Base-by-base conservation (phyloP, 2,329 filamentous ascomycete species). In the Hymenoscyphus linearis region DNA sequence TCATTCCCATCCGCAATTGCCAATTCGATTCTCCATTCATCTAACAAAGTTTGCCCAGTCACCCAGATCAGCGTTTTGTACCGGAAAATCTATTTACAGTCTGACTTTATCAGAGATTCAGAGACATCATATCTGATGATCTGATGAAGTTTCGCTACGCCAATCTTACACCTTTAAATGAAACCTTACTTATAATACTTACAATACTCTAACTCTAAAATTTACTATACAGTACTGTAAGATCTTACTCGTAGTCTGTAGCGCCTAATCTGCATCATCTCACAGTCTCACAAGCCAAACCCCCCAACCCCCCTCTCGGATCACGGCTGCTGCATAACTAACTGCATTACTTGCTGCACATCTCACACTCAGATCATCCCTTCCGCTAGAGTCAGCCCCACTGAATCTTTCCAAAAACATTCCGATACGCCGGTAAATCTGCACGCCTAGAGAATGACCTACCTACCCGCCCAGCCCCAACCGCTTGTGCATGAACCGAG, bases 381-480 rank as follows among this genome's bases (percentile, higher is more conserved):
- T 25, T 50, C 44, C 44, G 44, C 44, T 18, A 22, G 18, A 25
- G 44, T 6, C 44, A 18, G 25, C 22, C 44, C 44, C 22, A 22
- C 44, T 12, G n/a, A 50, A 31, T 9, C 31, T 22, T 25, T 22
- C 18, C 13, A 18, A 50, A 25, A 50, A 50, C 31, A 25, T 50
- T 50, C 44, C 44, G 44, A 50, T 50, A 50, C 44, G 18, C 44
- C 18, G 18, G 44, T 50, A 50, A 31, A 50, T 50, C 44, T 50
- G 44, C 44, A 50, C 44, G 44, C 18, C 44, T 13, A 25, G 18
- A 18, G 18, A 50, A 50, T 50, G 44, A 50, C 44, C 44, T 50
- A 50, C 44, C 44, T 50, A 50, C 44, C 44, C 44, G 44, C 44
- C 40, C 44, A 50, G 18, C 44, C 44, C 44, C 44, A 50, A 50